These are phyloP conservation scores for Monocercomonoides exilis DNA, from an alignment of 78 protist genomes.

Conservation along the genomic window DNA sequence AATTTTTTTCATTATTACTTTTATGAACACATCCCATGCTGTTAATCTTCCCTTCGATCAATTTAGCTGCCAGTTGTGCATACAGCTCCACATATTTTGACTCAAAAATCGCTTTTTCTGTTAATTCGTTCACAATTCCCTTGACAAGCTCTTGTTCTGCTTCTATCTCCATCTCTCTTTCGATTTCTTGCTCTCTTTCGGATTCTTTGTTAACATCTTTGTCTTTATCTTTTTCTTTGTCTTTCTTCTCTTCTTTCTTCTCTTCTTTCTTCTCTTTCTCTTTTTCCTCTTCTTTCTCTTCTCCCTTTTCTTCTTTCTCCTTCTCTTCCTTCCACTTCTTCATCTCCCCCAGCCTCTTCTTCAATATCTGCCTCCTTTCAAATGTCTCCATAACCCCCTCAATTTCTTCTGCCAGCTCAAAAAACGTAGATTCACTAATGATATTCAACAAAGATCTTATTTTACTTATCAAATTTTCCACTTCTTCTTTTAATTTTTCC, in stretches of 20 bases:
- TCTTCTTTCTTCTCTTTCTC: background rate
- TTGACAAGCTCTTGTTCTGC: too few species aligned
- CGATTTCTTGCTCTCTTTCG: background rate
- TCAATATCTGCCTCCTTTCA: background rate
- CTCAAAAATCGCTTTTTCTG: too few species aligned
- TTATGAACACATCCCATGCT: too few species aligned
- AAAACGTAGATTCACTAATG: background rate
- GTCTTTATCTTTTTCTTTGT: background rate
- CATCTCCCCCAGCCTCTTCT: too few species aligned
- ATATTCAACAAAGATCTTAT: background rate
- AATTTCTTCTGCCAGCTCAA: background rate
- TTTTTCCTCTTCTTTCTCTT: background rate
- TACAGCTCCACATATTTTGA: too few species aligned
- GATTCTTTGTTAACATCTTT: background rate
- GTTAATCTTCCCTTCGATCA: too few species aligned
- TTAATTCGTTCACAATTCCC: too few species aligned
- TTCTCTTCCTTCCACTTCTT: too few species aligned
- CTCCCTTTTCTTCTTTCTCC: background rate
- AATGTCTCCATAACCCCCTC: background rate
- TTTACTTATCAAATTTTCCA: background rate
- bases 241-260: background rate
- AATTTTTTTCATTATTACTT: too few species aligned
- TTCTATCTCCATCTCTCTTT: too few species aligned
- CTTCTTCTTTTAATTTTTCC: too few species aligned
- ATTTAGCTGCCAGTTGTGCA: too few species aligned